A percentile compares a stretch with the other conserved stretches of the same genome.
Conservation (phyloP, 345 rosid species). For the Chamaenerion angustifolium region DNA sequence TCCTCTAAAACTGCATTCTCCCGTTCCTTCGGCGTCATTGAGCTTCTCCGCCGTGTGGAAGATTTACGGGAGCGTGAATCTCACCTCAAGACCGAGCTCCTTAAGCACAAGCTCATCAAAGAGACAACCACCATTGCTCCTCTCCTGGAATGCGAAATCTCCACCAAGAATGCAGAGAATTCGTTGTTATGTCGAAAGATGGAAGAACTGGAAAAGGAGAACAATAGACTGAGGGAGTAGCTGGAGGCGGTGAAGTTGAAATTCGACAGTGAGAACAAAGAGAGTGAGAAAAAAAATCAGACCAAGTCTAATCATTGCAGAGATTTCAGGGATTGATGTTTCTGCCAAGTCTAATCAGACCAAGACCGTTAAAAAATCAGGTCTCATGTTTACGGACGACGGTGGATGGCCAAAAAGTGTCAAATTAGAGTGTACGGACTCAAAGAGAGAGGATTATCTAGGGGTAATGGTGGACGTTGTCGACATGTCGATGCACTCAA, state of each 20-base stretch:
- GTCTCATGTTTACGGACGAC: constrained; percentile 16
- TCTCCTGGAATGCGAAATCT: constrained; percentile 40
- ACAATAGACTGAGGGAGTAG: constrained; percentile 24
- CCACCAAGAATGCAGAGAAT: constrained; percentile 25
- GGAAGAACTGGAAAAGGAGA: constrained; percentile 35
- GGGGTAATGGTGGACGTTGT: constrained; percentile 11
- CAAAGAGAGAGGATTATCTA: constrained; percentile 27
- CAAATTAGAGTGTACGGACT: constrained; percentile 14
- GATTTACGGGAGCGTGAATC: constrained; percentile 67
- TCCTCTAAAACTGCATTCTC: constrained; percentile 26
- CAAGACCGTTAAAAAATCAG: constrained; percentile 30
- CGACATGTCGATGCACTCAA: constrained; percentile 34
- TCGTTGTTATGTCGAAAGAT: constrained; percentile 16
- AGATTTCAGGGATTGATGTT: constrained; percentile 57
- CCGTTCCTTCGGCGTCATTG: constrained; percentile 61
- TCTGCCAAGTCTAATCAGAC: constrained; percentile 40
- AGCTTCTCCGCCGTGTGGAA: constrained; percentile 64
- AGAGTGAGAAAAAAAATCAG: constrained; percentile 26
- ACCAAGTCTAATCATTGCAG: constrained; percentile 51
- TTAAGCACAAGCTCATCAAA: constrained; percentile 51
- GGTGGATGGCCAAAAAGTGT: constrained; percentile 7
- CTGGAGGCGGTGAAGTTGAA: constrained; percentile 12
- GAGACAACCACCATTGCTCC: constrained; percentile 76
- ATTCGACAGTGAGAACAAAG: constrained; percentile 20
- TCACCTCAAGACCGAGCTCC: constrained; percentile 50